phyloP scores from a whole-genome alignment of 768 basidiomycete genomes.

The Baorangia bicolor region DNA sequence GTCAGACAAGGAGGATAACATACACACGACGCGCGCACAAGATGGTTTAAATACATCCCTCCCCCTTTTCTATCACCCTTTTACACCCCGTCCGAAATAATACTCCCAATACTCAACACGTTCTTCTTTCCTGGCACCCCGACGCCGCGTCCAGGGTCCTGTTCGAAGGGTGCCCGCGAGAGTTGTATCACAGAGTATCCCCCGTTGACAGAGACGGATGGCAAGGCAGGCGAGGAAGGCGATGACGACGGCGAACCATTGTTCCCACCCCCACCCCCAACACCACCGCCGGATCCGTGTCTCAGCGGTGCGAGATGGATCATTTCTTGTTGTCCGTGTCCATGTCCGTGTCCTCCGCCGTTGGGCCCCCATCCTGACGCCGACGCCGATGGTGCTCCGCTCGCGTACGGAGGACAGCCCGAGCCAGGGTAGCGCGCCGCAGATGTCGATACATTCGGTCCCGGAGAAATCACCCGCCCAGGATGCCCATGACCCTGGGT shows the following conservation, averaged over 20 bases:
- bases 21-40: not conserved
- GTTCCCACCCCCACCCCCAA: conserved; percentile 8
- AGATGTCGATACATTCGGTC: conserved; percentile 14
- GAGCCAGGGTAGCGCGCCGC: conserved; percentile 16
- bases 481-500: conserved; percentile 17
- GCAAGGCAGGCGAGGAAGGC: conserved; percentile 29
- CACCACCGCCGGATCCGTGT: conserved; percentile 13
- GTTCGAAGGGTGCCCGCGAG: conserved; percentile 33
- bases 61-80: not conserved
- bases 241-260: conserved; percentile 24
- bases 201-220: conserved; percentile 12
- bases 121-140: conserved; percentile 52
- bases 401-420: conserved; percentile 3
- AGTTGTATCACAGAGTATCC: conserved; percentile 32
- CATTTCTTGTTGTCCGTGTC: conserved; percentile 30
- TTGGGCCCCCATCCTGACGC: conserved; percentile 20
- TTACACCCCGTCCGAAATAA: conserved; percentile 51
- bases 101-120: conserved; percentile 67
- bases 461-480: conserved; percentile 19
- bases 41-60: not conserved
- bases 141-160: conserved; percentile 25
- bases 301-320: conserved; percentile 38
- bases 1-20: not conserved
- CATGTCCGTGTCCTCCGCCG: conserved; percentile 13
- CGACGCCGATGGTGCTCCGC: not conserved